Base-by-base conservation (phyloP, 169 alveolate genomes). In the Perkinsus chesapeaki region DNA sequence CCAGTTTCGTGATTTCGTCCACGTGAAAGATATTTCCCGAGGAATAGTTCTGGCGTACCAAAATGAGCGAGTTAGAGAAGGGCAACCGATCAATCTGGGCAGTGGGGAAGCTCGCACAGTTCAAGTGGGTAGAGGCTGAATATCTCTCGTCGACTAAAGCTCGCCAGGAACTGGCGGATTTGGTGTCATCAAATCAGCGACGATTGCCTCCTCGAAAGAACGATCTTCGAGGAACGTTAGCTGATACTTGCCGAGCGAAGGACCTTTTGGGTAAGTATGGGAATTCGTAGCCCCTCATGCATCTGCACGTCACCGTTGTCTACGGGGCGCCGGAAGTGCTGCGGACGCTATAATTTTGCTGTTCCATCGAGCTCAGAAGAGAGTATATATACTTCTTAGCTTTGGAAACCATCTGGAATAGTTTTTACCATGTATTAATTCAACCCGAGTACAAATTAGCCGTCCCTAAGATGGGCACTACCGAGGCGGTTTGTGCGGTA, bases 1-100 rank as follows among this genome's bases (percentile, higher is more conserved):
- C 36, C 93, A 94, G 48, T 94, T 91, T 48, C 95, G 95, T 27
- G 95, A 94, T 90, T 94, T 94, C 43, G 94, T 94, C 27, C 95
- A 94, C 39, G 95, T 94, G 91, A 47, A 82, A 3, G 95, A 94
- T 34, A 94, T 94, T 36, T 92, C 92, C 20, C 73, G 95, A 20
- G 94, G 94, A 20, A 34, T 91, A 47, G 43, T 92, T 7, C 92
- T 94, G 91, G 95, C 94, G 3, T 90, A 73, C 73, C 93, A 94
- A 82, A 48, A 60, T 39, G 93, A 31, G 0, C 0, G 38, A 48
- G 92, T 94, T 31, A 93, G 93, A 34, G 95, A 94, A 31, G 60
- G 60, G 5, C 92, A 93, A 31, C 60, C 94, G 90, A 94, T 94
- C 92, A 94, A 94, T 93, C 39, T 94, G n/a, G 95, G 95, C 73